These are phyloP conservation scores for Sporobolomyces pararoseus DNA, from an alignment of 768 basidiomycete genomes.

Conservation along the genomic window DNA sequence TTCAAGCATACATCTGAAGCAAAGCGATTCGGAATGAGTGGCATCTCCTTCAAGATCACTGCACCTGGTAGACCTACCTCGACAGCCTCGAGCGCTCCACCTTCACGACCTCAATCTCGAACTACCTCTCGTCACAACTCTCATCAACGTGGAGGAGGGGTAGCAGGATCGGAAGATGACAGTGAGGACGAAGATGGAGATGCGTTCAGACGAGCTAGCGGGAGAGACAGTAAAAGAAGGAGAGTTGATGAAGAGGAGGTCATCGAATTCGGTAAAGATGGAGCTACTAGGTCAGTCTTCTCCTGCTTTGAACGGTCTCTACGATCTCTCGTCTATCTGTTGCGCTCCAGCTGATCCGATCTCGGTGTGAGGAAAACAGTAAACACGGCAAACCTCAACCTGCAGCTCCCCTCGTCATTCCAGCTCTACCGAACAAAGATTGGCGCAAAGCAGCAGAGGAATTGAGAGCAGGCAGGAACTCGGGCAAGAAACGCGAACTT, in stretches of 20 bases:
- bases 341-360: not conserved
- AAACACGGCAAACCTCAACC: slow-evolving; percentile 21
- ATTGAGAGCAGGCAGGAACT: slow-evolving; percentile 53
- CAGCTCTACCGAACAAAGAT: slow-evolving; percentile 78
- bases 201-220: not conserved
- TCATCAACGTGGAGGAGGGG: not conserved
- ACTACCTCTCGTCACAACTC: not conserved
- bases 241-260: slow-evolving; percentile 32
- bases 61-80: slow-evolving; percentile 19
- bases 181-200: slow-evolving; percentile 18
- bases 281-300: slow-evolving; percentile 28
- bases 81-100: not conserved
- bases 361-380: slow-evolving; percentile 3
- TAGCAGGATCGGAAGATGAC: not conserved
- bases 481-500: slow-evolving; percentile 47
- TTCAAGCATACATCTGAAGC: not conserved
- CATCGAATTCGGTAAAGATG: slow-evolving; percentile 25
- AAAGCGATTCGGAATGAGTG: not conserved
- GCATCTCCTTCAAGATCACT: slow-evolving; percentile 36
- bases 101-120: slow-evolving; percentile 1
- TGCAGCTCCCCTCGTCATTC: slow-evolving; percentile 68
- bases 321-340: not conserved
- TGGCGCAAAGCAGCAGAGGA: slow-evolving; percentile 78
- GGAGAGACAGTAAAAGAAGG: slow-evolving; percentile 10
- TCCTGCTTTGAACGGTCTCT: too few species aligned